Conservation (phyloP, 2,329 filamentous ascomycete genomes). For the Ilyonectria robusta region DNA sequence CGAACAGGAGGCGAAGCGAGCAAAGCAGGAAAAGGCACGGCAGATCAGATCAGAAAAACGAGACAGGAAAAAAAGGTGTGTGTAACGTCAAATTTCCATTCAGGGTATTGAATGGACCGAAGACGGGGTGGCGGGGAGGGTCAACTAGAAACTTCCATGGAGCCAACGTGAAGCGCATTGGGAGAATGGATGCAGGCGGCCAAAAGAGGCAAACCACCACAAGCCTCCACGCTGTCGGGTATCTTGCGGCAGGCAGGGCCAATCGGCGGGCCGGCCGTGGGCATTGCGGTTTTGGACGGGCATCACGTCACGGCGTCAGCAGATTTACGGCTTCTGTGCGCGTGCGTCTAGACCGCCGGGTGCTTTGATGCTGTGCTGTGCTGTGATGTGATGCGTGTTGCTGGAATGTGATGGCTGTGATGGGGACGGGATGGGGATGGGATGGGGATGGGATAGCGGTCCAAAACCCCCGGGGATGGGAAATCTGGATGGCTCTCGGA, state of each 20-base stretch:
- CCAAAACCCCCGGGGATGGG: neutral
- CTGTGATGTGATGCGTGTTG: neutral
- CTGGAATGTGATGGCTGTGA: too few relatives aligned
- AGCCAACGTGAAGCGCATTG: neutral
- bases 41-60: neutral
- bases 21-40: neutral
- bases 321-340: neutral
- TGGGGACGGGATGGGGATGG: too few relatives aligned
- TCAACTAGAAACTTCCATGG: neutral
- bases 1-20: neutral
- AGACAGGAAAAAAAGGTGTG: neutral
- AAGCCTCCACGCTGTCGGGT: neutral
- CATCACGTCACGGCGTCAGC: neutral
- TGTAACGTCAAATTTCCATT: slow-evolving; percentile 10
- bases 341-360: neutral
- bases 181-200: neutral
- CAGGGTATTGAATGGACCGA: neutral
- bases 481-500: neutral
- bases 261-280: neutral
- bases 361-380: neutral
- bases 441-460: too few relatives aligned
- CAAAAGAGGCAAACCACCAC: neutral
- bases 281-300: neutral
- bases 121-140: neutral
- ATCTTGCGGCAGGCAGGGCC: neutral